These are phyloP conservation scores for Backusella circina DNA, from an alignment of 192 early-diverging fungal species.

Conservation along the genomic window DNA sequence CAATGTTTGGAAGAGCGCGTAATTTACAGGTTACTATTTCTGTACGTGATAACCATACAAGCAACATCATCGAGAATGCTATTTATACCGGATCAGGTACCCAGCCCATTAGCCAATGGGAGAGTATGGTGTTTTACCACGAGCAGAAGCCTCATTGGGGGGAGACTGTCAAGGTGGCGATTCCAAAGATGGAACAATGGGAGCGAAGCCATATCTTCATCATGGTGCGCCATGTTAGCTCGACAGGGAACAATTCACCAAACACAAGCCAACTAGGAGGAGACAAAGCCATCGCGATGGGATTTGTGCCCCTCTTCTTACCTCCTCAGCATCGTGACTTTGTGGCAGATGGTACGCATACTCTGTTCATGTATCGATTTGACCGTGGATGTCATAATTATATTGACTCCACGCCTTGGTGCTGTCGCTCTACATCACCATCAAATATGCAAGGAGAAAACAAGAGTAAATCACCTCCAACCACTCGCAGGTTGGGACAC, in stretches of 20 bases:
- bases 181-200: conserved; percentile 44
- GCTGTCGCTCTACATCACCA: conserved; percentile 23
- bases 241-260: not conserved
- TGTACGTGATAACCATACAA: conserved; percentile 47
- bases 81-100: conserved; percentile 45
- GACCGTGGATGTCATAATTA: conserved; percentile 50
- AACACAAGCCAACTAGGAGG: conserved; percentile 11
- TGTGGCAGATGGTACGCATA: conserved; percentile 57
- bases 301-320: conserved; percentile 53
- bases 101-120: conserved; percentile 36
- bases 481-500: not conserved
- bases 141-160: conserved; percentile 54
- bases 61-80: conserved; percentile 50
- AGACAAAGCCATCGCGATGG: conserved; percentile 61
- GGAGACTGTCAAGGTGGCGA: conserved; percentile 61
- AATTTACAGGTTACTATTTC: conserved; percentile 62
- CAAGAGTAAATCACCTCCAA: not conserved
- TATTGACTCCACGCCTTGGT: conserved; percentile 43
- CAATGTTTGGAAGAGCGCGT: conserved; percentile 36
- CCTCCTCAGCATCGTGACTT: conserved; percentile 45
- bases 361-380: conserved; percentile 58
- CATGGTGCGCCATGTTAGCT: conserved; percentile 49
- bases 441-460: conserved; percentile 21
- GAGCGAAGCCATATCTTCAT: conserved; percentile 60
- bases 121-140: conserved; percentile 62